Base-by-base conservation (phyloP, 1,284 basidiomycete species). In the Cystobasidium pallidum region DNA sequence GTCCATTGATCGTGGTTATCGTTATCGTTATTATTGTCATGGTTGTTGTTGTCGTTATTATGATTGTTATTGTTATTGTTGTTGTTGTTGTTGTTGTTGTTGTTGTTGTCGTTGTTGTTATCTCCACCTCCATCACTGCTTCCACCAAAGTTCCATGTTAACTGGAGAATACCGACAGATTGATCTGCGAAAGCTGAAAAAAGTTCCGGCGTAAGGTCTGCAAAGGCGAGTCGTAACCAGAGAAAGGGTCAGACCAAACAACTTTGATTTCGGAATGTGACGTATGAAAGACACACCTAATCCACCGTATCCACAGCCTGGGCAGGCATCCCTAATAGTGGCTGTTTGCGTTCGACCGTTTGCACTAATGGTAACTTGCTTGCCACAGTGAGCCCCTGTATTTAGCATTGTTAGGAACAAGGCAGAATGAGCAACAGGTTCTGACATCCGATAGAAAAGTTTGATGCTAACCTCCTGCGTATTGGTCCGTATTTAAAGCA, bases 121-220 rank as follows among this genome's bases (percentile, higher is more conserved):
- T 32, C 32, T 30, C 62, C 47, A 8, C 47, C 32, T n/a, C n/a
- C n/a, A 21, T 47, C 62, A 36, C 62, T 43, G 34, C 62, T 43
- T 32, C 62, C 62, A 28, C 62, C 62, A 21, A 66, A 66, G 17
- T 58, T 47, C 66, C 66, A 68, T 19, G 54, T 45, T 7, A 59
- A 13, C n/a, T 68, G 43, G 26, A 68, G 43, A 19, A 68, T 32
- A 7, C 66, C 66, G 2, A 59, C 41, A 24, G 32, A 34, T 7
- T 68, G 66, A 32, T 55, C 43, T 32, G 66, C 66, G 41, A 68
- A 68, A 54, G 54, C 55, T 21, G 66, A 57, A 24, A 68, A 68
- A 1, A 68, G 66, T 21, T 34, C 41, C 2, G 66, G 66, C 0
- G 66, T 68, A 24, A 68, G 24, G 32, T 68, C 66, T 66, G 52